Evolutionary conservation across 1,139 yeast species (phyloP), one percentile per base, ranked within the genome.

Genomic region (Hemisphaericaspora subhashii): DNA sequence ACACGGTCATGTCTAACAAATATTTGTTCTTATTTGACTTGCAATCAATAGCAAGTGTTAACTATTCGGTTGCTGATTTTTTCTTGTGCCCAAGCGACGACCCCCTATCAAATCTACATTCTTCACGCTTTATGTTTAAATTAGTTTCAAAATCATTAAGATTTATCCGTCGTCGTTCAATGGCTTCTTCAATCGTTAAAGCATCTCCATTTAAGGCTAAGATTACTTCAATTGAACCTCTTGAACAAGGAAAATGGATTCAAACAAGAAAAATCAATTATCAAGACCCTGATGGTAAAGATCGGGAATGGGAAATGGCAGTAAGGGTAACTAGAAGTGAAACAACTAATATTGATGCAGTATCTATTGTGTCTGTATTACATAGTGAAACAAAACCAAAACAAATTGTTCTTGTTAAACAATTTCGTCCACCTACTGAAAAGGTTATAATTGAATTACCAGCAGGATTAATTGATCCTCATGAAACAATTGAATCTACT

Each of bases 401-500:
- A 5, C 79, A 81, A 50, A 66, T 90, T 30, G 75, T 90, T 3
- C 68, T 90, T 23, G 92, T 87, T 52, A 86, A 86, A 57, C 98
- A 90, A 58, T 90, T 85, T 63, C 74, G 98, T 41, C 96, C 98
- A 2, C 98, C 98, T 1, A 85, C 86, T 8, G 83, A 77, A 40
- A 89, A 88, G 18, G 88, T 90, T 2, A 85, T 92, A 54, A 81
- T 92, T 47, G 98, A 92, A 60, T 74, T 90, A 53, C 98, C 98
- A 0, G 98, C 98, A 0, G 98, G 98, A 0, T 68, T 92, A 44
- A 76, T 92, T 33, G 98, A 92, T 58, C 88, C 94, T 1, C 74
- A 79, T 37, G 98, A 92, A 57, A 60, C 83, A 1, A 65, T 88
- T 28, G 89, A 83, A 48, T 62, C 77, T 3, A 88, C 97, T 25